Conservation (phyloP, 2,329 filamentous ascomycete species). For the Lanzia echinophila region DNA sequence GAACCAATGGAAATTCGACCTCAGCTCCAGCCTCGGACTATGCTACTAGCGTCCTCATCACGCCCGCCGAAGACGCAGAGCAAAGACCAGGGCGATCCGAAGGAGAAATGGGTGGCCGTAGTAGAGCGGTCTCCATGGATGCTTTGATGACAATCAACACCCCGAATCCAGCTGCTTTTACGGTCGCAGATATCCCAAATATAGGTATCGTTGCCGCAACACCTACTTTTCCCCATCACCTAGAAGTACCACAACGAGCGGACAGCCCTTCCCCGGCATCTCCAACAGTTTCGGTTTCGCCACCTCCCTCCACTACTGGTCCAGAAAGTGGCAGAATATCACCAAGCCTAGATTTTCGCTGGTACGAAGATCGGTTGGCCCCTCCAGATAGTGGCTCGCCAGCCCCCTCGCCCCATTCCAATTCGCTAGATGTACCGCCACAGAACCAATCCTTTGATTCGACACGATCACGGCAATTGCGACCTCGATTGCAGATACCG, state of each 20-base stretch:
- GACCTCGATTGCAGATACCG: constrained; percentile 26
- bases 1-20: constrained; percentile 38
- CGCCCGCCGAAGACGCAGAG: constrained; percentile 30
- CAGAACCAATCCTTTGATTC: constrained; percentile 13
- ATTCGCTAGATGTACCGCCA: neutral
- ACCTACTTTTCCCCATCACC: constrained; percentile 32
- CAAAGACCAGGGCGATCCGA: constrained; percentile 7
- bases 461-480: constrained; percentile 13
- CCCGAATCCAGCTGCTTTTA: constrained; percentile 21
- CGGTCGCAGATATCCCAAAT: constrained; percentile 24
- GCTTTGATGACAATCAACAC: constrained; percentile 17
- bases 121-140: constrained; percentile 29
- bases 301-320: constrained; percentile 19
- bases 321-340: constrained; percentile 29
- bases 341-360: constrained; percentile 24
- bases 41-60: constrained; percentile 34
- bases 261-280: constrained; percentile 31
- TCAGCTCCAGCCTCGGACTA: constrained; percentile 30
- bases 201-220: constrained; percentile 34
- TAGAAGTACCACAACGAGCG: constrained; percentile 18
- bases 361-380: constrained; percentile 36
- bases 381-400: constrained; percentile 35
- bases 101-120: constrained; percentile 15
- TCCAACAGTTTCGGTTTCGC: constrained; percentile 29
- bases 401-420: constrained; percentile 10